Evolutionary conservation across 306 rosid genomes (phyloP).

Genomic region (Dalbergia cultrata): DNA sequence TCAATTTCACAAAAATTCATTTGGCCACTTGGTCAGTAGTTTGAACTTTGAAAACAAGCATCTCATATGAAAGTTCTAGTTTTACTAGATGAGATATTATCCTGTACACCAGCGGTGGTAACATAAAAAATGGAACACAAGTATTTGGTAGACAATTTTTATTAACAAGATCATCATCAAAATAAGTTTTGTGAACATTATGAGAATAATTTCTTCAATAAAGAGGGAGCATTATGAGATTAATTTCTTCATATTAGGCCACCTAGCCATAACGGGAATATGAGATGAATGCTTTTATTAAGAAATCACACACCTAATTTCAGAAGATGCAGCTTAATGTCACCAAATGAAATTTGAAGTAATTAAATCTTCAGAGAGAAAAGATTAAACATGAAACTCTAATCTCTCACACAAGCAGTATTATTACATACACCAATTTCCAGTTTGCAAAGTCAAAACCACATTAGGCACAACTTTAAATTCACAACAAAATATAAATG

Average conservation of each 20-base stretch:
- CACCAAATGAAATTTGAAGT: conserved; percentile 7
- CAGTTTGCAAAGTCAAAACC: conserved; percentile 11
- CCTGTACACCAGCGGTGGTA: not conserved
- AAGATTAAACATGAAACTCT: conserved; percentile 11
- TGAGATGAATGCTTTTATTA: not conserved
- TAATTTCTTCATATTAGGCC: not conserved
- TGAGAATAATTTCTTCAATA: not conserved
- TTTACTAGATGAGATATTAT: not conserved
- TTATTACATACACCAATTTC: conserved; percentile 25
- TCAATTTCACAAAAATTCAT: conserved; percentile 23
- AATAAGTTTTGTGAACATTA: not conserved
- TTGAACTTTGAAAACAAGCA: not conserved
- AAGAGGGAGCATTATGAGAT: not conserved
- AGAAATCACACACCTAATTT: not conserved
- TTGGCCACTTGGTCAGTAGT: not conserved
- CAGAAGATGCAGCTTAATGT: conserved; percentile 6
- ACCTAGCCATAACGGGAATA: not conserved
- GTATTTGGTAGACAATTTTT: conserved; percentile 6
- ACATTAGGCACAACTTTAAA: not conserved
- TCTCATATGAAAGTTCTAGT: not conserved
- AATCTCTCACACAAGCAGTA: conserved; percentile 14
- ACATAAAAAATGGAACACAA: not conserved
- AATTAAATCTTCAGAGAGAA: conserved; percentile 1
- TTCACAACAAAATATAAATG: conserved; percentile 7
- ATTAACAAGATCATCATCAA: conserved; percentile 6